Conservation (phyloP, 805 yeast genomes). For the Schwanniomyces vanrijiae region DNA sequence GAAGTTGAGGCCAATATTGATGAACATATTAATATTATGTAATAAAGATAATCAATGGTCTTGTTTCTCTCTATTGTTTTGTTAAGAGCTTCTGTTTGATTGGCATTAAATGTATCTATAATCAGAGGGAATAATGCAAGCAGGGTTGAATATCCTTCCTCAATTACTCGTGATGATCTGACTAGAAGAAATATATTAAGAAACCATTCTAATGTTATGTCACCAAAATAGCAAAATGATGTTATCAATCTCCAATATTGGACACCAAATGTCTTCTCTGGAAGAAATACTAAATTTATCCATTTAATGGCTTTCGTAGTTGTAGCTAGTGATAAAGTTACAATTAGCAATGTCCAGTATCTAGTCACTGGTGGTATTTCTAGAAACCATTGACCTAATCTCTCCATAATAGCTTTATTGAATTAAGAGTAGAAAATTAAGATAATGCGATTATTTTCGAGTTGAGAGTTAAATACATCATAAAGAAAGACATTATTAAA, state of each 20-base stretch:
- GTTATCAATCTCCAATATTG: constrained; percentile 41
- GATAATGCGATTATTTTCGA: not conserved
- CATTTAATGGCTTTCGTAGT: constrained; percentile 18
- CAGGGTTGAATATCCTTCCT: constrained; percentile 18
- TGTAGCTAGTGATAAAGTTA: constrained; percentile 18
- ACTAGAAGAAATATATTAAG: constrained; percentile 18
- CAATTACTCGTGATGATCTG: constrained; percentile 22
- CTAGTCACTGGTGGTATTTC: constrained; percentile 21
- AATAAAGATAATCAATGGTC: constrained; percentile 32
- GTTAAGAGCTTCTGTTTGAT: constrained; percentile 14
- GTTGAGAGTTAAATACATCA: not conserved
- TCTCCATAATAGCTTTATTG: constrained; percentile 11
- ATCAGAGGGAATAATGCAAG: constrained; percentile 22
- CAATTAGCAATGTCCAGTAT: constrained; percentile 27
- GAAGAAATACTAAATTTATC: constrained; percentile 21
- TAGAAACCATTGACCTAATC: constrained; percentile 11
- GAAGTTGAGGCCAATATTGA: constrained; percentile 21
- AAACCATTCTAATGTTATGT: constrained; percentile 20
- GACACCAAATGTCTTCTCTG: constrained; percentile 23
- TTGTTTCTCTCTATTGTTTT: constrained; percentile 15
- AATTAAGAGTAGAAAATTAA: not conserved
- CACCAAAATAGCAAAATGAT: constrained; percentile 33
- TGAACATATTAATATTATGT: constrained; percentile 21
- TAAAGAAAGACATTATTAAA: not conserved
- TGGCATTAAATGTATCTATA: constrained; percentile 12